Base-by-base conservation (phyloP, 1,139 yeast genomes). In the Candida sp. region DNA sequence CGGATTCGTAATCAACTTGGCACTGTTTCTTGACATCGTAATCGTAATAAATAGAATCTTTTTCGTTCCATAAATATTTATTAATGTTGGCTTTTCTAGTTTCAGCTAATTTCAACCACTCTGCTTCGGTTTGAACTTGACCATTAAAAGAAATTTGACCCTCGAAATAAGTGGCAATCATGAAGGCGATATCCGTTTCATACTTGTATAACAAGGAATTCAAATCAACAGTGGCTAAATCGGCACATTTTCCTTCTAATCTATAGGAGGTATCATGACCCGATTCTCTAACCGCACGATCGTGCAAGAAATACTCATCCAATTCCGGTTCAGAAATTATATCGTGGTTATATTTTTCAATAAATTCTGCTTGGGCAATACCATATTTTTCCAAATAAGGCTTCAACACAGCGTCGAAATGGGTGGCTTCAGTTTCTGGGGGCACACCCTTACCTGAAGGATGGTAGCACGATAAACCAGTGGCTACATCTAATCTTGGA, bases 231-330 rank as follows among this genome's bases (percentile, higher is more conserved):
- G 98, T 93, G 2, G 96, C 97, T 51, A 93, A 69, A 58, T 87
- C 73, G 0, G 97, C 97, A 64, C 96, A 89, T 41, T 81, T 78
- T 32, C 96, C 96, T 66, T 91, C 97, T 43, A 93, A 70, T 56
- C 99, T 75, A 60, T 91, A 90, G 3, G 93, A 77, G 0, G 98
- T 95, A 61, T 93, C 99, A 62, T 93, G 99, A 1, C 99, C 99
- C 38, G 95, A 85, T 65, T 93, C 99, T 58, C 99, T 79, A 12
- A 93, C 96, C 1, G 96, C 98, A 48, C 98, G 77, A 63, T 93
- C 99, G 61, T 93, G 97, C 44, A 87, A 64, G 63, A 93, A 88
- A 63, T 89, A 95, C 50, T 82, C 90, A 58, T 93, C 99, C 45
- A 93, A 72, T 12, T 73, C 81, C 0, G 96, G 95, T 56, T 89